Evolutionary conservation across 805 yeast species (phyloP), one percentile per base, ranked within the genome.

Genomic region (Teunomyces barrocoloradensis): DNA sequence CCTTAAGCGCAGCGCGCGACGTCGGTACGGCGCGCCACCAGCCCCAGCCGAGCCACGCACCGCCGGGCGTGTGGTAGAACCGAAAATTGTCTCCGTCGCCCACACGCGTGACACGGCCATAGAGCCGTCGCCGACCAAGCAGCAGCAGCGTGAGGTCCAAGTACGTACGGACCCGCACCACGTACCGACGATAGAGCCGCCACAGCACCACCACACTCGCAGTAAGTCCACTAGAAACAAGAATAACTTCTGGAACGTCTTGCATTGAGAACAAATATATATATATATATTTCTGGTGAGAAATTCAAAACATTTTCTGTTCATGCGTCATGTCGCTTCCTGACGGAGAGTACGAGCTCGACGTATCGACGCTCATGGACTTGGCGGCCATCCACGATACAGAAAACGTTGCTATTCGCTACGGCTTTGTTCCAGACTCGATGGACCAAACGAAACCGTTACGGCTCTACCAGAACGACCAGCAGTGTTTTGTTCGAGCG

Each of bases 21-120:
- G 68, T 64, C 0, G 98, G 98, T 0, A 81, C 72, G 10, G 64
- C 54, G 29, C 99, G 70, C 20, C 88, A 60, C 96, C 96, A 88
- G 10, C 95, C 91, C 99, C 99, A 94, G 0, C 99, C 99, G 2
- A 85, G 80, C 1, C 84, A 57, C 0, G 75, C 51, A 0, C 99
- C 98, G 3, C 98, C 98, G 0, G 99, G 99, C 0, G 95, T 82
- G 63, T 94, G 99, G 60, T 75, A 94, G 53, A 94, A 80, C 50
- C 91, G 87, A 66, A 94, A 92, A 64, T 92, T 92, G 63, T 94
- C 99, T 12, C 96, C 97, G 64, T 91, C 98, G 0, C 97, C 97
- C 0, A 91, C 98, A 2, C 94, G 74, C 0, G 96, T 87, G 3
- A 91, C 97, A 50, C 75, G 75, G 0, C 98, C 98, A 47, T 64